Evolutionary conservation across 768 basidiomycete genomes (phyloP).

Genomic region (Agaricus subrufescens): DNA sequence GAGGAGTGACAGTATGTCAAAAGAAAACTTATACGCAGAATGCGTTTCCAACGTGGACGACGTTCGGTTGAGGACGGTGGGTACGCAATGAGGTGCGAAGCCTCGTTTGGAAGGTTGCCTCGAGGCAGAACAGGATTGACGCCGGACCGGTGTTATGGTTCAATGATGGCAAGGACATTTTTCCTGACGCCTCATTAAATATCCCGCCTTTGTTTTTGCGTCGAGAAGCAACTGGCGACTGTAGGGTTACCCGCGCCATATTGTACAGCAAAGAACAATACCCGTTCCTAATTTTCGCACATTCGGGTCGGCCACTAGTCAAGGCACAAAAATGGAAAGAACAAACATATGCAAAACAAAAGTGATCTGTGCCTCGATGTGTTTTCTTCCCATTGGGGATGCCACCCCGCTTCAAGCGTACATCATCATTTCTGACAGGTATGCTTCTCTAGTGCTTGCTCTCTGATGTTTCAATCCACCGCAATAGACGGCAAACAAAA

Average conservation of each 20-base stretch:
- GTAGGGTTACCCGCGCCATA: not conserved
- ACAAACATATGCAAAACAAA: constrained; percentile 3
- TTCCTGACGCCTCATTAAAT: not conserved
- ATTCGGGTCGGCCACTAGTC: not conserved
- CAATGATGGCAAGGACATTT: not conserved
- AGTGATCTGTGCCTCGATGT: not conserved
- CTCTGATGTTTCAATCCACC: no score
- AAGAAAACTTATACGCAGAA: constrained; percentile 5
- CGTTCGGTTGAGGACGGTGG: constrained; percentile 3
- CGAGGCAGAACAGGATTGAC: constrained; percentile 19
- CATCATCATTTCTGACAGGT: not conserved
- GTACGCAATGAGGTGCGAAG: constrained; percentile 10
- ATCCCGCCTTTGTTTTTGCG: constrained; percentile 3
- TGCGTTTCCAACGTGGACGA: constrained; percentile 11
- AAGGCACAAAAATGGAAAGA: not conserved
- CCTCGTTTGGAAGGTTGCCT: constrained; percentile 21
- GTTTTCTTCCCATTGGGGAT: no score
- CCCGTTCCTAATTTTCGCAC: not conserved
- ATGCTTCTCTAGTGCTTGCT: no score
- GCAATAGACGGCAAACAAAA: no score
- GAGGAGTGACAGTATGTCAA: constrained; percentile 1
- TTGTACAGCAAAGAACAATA: not conserved
- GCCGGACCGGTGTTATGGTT: constrained; percentile 11
- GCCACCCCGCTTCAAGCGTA: not conserved
- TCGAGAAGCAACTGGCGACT: not conserved